Percentiles rank a stretch among this genome's conserved stretches.
phyloP scores from a whole-genome alignment of 208 protist genomes.

The Leishmania lainsoni region DNA sequence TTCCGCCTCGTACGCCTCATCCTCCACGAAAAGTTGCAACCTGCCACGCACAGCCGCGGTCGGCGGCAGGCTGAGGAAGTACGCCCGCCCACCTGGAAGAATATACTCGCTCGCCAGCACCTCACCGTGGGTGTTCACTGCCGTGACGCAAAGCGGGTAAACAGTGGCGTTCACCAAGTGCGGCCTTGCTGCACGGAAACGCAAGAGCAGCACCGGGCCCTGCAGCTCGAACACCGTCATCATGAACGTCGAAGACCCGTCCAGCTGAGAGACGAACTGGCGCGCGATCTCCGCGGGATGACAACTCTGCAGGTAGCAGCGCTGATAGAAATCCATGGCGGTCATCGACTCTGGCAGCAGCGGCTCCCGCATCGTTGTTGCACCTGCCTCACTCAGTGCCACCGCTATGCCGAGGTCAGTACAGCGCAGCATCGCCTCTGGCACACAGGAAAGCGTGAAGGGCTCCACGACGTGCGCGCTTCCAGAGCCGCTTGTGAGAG shows the following conservation, averaged over 20 bases:
- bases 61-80: constrained; percentile 26
- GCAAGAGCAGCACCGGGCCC: constrained; percentile 22
- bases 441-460: constrained; percentile 30
- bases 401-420: constrained; percentile 27
- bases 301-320: constrained; percentile 20
- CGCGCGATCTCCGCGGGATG: constrained; percentile 16
- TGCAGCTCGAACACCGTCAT: constrained; percentile 25
- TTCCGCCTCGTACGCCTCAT: constrained; percentile 21
- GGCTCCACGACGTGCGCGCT: constrained; percentile 20
- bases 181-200: constrained; percentile 22
- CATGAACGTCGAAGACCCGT: constrained; percentile 33
- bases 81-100: constrained; percentile 16
- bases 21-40: constrained; percentile 18
- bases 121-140: constrained; percentile 22
- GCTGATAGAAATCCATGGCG: constrained; percentile 22
- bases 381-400: not conserved
- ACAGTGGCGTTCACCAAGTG: constrained; percentile 32
- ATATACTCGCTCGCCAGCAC: constrained; percentile 19
- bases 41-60: constrained; percentile 7
- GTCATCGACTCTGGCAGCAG: constrained; percentile 21
- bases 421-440: constrained; percentile 30
- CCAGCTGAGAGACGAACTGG: constrained; percentile 33
- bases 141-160: constrained; percentile 21
- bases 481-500: constrained; percentile 18
- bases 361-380: constrained; percentile 24